Percentiles rank a stretch among this genome's conserved stretches.
phyloP scores from a whole-genome alignment of 169 alveolate species.

The Sarcocystis neurona region DNA sequence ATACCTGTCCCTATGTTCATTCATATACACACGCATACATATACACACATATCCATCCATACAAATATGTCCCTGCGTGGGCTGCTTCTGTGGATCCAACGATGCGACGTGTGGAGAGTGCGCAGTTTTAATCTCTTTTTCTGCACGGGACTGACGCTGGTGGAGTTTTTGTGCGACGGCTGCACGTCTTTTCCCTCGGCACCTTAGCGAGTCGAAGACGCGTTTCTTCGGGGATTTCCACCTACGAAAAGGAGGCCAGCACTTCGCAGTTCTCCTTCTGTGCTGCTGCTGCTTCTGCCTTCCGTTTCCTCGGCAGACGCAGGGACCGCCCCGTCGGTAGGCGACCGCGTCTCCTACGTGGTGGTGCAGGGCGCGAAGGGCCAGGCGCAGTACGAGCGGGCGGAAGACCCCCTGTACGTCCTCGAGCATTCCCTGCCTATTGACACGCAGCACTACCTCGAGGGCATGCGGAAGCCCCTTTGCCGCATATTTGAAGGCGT shows the following conservation, averaged over 20 bases:
- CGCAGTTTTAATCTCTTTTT: no score
- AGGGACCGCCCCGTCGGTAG: slow-evolving; percentile 96
- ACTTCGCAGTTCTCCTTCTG: not conserved
- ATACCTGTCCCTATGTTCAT: no score
- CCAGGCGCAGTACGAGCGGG: slow-evolving; percentile 89
- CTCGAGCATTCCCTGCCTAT: slow-evolving; percentile 94
- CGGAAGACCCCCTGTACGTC: slow-evolving; percentile 99
- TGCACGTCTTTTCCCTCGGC: not conserved
- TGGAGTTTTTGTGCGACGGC: not conserved
- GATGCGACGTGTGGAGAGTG: no score
- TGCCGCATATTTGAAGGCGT: slow-evolving; percentile 72
- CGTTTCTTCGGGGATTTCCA: no score
- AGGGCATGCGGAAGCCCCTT: slow-evolving; percentile 79
- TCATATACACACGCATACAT: no score
- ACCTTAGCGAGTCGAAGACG: not conserved
- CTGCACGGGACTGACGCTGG: no score
- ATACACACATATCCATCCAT: no score
- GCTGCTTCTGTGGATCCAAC: no score
- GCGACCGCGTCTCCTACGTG: slow-evolving; percentile 96
- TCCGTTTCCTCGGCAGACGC: slow-evolving; percentile 83
- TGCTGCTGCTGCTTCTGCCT: slow-evolving; percentile 22
- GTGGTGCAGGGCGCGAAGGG: slow-evolving; percentile 60
- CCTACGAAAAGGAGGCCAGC: not conserved
- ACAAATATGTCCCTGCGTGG: no score
- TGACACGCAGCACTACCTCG: slow-evolving; percentile 97